phyloP scores from a whole-genome alignment of 768 basidiomycete species.

The Pulveroboletus sp. region DNA sequence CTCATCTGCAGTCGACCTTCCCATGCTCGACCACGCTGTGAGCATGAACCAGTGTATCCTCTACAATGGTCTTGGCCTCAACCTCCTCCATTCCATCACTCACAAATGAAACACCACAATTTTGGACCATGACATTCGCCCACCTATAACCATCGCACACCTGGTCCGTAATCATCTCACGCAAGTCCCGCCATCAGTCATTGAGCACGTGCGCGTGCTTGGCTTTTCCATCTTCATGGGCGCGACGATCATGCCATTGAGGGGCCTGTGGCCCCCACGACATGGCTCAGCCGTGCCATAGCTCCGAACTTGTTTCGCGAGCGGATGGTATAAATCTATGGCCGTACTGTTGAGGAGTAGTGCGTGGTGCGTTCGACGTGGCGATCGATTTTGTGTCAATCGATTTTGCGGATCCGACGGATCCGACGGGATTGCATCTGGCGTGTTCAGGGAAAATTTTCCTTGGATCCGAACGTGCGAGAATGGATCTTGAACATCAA shows the following conservation, averaged over 20 bases:
- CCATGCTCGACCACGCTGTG: too few relatives aligned
- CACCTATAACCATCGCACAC: too few relatives aligned
- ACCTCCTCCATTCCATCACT: too few relatives aligned
- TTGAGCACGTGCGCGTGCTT: background rate
- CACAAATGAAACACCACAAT: too few relatives aligned
- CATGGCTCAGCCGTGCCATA: background rate
- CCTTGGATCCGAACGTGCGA: background rate
- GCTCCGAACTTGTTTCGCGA: background rate
- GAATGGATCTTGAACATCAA: too few relatives aligned
- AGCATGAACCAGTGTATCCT: too few relatives aligned
- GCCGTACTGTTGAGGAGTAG: background rate
- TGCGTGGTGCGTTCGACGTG: background rate
- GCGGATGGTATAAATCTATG: constrained; percentile 1
- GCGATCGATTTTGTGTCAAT: constrained; percentile 9
- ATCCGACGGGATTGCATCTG: background rate
- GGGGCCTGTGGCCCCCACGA: background rate
- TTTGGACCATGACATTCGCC: too few relatives aligned
- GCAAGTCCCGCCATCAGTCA: constrained; percentile 2
- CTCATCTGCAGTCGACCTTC: too few relatives aligned
- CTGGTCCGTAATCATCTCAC: constrained; percentile 1
- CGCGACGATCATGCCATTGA: too few relatives aligned
- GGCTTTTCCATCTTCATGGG: too few relatives aligned
- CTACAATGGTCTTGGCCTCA: too few relatives aligned
- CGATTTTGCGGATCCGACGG: constrained; percentile 7
- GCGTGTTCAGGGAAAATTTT: constrained; percentile 2